phyloP scores from a whole-genome alignment of 1,284 basidiomycete genomes.

The Cronartium quercuum region DNA sequence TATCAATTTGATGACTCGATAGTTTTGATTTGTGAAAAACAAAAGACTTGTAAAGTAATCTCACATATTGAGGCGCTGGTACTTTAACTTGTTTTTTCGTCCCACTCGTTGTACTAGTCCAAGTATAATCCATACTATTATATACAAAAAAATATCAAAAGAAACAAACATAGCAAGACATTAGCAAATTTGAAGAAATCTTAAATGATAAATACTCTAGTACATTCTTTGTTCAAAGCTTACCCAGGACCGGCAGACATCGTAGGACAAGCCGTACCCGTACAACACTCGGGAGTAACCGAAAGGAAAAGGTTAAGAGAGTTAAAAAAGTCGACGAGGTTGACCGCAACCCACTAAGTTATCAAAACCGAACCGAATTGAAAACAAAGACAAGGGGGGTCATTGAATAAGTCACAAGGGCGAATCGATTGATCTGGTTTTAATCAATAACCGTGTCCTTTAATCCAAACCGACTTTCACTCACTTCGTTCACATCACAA shows the following conservation, averaged over 20 bases:
- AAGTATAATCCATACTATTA: constrained; percentile 84
- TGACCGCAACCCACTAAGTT: constrained; percentile 85
- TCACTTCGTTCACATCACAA: constrained; percentile 44
- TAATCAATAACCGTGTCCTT: no score
- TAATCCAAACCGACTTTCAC: no score
- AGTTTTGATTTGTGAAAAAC: not conserved
- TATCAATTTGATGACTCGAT: not conserved
- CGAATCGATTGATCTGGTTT: no score
- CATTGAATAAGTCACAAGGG: no score
- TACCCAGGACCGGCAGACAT: constrained; percentile 89
- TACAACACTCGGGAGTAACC: constrained; percentile 89
- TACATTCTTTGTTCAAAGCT: no score
- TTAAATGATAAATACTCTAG: not conserved
- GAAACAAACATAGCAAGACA: constrained; percentile 21
- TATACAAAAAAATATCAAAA: not conserved
- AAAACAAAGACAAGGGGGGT: no score
- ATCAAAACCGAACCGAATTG: no score
- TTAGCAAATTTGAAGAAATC: not conserved
- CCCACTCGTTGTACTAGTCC: constrained; percentile 77
- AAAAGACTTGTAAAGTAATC: not conserved
- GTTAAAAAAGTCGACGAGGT: constrained; percentile 64
- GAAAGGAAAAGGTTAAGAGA: constrained; percentile 98
- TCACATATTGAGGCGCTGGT: constrained; percentile 78
- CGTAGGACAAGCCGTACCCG: constrained; percentile 74
- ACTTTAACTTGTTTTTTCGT: constrained; percentile 80